phyloP scores from a whole-genome alignment of 2,329 filamentous ascomycete species.

The Paraconiothyrium brasiliense region DNA sequence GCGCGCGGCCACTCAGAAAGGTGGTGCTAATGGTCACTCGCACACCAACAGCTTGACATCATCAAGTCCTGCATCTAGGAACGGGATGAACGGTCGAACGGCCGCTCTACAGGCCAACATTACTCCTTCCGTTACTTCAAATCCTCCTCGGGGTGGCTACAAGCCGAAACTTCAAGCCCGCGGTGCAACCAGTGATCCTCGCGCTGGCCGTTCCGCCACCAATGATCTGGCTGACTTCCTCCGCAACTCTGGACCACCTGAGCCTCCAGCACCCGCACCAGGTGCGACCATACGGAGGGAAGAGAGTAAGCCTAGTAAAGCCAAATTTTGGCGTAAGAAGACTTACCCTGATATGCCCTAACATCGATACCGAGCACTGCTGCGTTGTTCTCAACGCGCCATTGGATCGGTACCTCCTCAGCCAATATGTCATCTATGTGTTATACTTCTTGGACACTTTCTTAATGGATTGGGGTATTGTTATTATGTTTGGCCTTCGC shows the following conservation, averaged over 20 bases:
- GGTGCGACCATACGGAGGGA: slow-evolving; percentile 32
- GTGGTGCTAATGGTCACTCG: slow-evolving; percentile 3
- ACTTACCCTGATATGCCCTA: slow-evolving; percentile 29
- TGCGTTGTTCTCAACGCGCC: not conserved
- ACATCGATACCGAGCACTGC: not conserved
- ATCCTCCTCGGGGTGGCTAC: slow-evolving; percentile 36
- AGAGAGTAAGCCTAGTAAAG: slow-evolving; percentile 41
- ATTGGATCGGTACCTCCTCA: not conserved
- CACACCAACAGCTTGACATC: slow-evolving; percentile 22
- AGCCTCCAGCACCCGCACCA: slow-evolving; percentile 29
- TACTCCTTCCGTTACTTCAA: slow-evolving; percentile 27
- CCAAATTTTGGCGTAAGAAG: slow-evolving; percentile 47
- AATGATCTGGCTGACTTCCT: slow-evolving; percentile 57
- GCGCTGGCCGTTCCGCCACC: slow-evolving; percentile 40
- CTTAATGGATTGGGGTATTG: slow-evolving; percentile 2
- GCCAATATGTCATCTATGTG: not conserved
- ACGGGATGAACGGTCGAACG: slow-evolving; percentile 21
- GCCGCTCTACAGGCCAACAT: slow-evolving; percentile 22
- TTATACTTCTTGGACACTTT: slow-evolving; percentile 5
- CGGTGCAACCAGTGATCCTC: slow-evolving; percentile 31
- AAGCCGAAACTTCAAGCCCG: slow-evolving; percentile 41
- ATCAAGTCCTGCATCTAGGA: slow-evolving; percentile 26
- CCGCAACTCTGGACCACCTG: slow-evolving; percentile 51
- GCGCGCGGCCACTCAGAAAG: slow-evolving; percentile 28
- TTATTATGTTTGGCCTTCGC: not conserved